Base-by-base conservation (phyloP, 2,329 filamentous ascomycete genomes). In the Colletotrichum karsti region DNA sequence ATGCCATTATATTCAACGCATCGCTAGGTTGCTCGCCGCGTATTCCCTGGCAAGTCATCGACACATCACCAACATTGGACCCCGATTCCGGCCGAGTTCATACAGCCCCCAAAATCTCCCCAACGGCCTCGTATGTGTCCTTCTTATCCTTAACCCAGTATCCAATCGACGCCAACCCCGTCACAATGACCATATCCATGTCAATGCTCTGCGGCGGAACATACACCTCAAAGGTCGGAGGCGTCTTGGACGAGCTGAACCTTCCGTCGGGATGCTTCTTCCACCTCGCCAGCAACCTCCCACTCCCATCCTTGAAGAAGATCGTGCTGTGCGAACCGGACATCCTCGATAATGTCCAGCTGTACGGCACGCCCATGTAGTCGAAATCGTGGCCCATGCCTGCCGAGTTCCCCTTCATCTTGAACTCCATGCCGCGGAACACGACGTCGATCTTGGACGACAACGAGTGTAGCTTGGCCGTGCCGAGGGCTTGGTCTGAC, bases 111-210 rank as follows among this genome's bases (percentile, higher is more conserved):
- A 67, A 28, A 26, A 30, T n/a, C 4, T 42, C 50, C 5, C 35
- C 42, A 10, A 50, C n/a, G 2, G 22, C 50, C 9, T 8, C 7
- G 12, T 20, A 20, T 7, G 50, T 13, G 3, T 56, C 55, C 10
- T 44, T 63, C 26, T 63, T 59, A 20, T 70, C 56, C n/a, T 67
- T 55, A 0, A 5, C 12, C 64, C 67, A 64, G n/a, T 51, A 56
- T 7, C 60, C 51, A 30, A 64, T 54, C 1, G 59, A 42, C 15
- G 63, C 48, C 20, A 63, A 6, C 5, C 67, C 58, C 22, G 67
- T 68, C 9, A 61, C 63, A 12, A 70, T 39, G 1, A 70, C 22
- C 63, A 68, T 57, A 18, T 68, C 67, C 54, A 68, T 63, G 2
- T 68, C 67, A n/a, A 70, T 42, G 6, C 48, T 70, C 48, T 48